phyloP scores from a whole-genome alignment of 257 asterid genomes.

The Lycium barbarum region DNA sequence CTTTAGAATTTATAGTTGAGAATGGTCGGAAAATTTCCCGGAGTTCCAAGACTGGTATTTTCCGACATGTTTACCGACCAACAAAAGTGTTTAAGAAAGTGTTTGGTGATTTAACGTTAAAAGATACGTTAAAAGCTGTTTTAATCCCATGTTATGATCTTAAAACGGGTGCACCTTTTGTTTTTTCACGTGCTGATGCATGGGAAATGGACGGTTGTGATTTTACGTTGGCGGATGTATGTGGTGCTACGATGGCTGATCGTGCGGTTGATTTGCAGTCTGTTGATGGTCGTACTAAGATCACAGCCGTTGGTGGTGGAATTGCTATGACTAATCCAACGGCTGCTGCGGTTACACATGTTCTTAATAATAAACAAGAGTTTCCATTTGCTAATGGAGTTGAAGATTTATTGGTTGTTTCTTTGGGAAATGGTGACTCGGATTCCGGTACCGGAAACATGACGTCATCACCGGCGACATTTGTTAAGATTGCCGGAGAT shows the following conservation, averaged over 20 bases:
- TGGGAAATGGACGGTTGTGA: slow-evolving; percentile 81
- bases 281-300: slow-evolving; percentile 60
- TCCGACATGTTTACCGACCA: slow-evolving; percentile 39
- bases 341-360: slow-evolving; percentile 87
- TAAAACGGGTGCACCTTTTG: slow-evolving; percentile 61
- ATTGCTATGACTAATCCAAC: slow-evolving; percentile 79
- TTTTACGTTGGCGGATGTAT: slow-evolving; percentile 65
- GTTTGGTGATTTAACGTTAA: slow-evolving; percentile 67
- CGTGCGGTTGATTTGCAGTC: slow-evolving; percentile 55
- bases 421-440: slow-evolving; percentile 66
- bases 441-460: slow-evolving; percentile 34
- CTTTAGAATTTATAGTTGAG: slow-evolving; percentile 53
- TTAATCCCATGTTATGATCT: slow-evolving; percentile 86
- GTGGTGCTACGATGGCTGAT: slow-evolving; percentile 62
- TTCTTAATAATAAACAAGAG: slow-evolving; percentile 80
- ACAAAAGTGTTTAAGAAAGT: slow-evolving; percentile 52
- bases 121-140: slow-evolving; percentile 70
- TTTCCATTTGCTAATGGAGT: slow-evolving; percentile 77
- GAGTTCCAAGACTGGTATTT: slow-evolving; percentile 34
- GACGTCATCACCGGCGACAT: slow-evolving; percentile 37
- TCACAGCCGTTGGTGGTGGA: slow-evolving; percentile 72
- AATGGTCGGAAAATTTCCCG: slow-evolving; percentile 41
- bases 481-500: slow-evolving; percentile 68
- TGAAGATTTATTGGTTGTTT: slow-evolving; percentile 68
- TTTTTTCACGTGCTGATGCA: slow-evolving; percentile 90